Percentiles rank a stretch among this genome's conserved stretches.
Evolutionary conservation across 805 yeast species (phyloP).

Genomic region (Lipomyces sp.): DNA sequence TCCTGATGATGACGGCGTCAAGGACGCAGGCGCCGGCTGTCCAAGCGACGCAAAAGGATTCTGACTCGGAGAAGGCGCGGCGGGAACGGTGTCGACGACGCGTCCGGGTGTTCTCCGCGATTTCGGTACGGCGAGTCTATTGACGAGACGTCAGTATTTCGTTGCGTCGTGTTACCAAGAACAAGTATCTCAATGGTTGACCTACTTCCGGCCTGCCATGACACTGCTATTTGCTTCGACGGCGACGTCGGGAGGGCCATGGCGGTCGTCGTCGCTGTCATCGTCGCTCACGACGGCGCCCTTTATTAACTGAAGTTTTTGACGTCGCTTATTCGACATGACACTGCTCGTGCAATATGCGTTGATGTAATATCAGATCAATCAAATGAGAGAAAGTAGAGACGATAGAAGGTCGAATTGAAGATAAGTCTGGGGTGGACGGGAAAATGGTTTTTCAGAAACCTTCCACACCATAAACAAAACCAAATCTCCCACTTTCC

Average conservation of each 20-base stretch:
- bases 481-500: too few relatives aligned
- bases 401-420: too few relatives aligned
- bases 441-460: too few relatives aligned
- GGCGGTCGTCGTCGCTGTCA: constrained; percentile 22
- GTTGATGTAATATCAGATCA: too few relatives aligned
- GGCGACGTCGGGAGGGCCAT: constrained; percentile 25
- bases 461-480: too few relatives aligned
- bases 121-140: background rate
- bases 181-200: background rate
- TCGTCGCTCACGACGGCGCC: constrained; percentile 7
- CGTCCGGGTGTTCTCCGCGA: background rate
- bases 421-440: too few relatives aligned
- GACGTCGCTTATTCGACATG: constrained; percentile 12
- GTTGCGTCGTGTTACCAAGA: background rate
- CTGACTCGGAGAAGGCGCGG: too few relatives aligned
- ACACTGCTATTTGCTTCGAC: constrained; percentile 17
- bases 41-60: too few relatives aligned
- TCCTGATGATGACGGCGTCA: constrained; percentile 4
- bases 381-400: too few relatives aligned
- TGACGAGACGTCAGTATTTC: too few relatives aligned
- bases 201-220: constrained; percentile 24
- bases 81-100: too few relatives aligned
- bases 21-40: constrained; percentile 1
- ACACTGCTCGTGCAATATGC: too few relatives aligned
- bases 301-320: constrained; percentile 14